A percentile compares a stretch with the other conserved stretches of the same genome.
phyloP scores from a whole-genome alignment of 768 basidiomycete species.

The Phlebiopsis flavidoalba region DNA sequence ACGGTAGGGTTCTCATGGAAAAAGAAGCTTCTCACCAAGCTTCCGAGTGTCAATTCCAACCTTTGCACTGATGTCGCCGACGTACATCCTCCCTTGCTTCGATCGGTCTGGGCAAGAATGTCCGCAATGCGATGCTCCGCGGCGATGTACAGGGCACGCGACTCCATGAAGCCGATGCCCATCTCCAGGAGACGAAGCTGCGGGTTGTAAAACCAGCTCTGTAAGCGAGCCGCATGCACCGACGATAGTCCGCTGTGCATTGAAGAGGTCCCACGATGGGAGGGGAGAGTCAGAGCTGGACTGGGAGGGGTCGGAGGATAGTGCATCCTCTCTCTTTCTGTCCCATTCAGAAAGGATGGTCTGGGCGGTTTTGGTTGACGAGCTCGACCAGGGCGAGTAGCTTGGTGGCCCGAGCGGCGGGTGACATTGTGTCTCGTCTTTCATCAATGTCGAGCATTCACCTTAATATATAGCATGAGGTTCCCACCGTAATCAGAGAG shows the following conservation, averaged over 20 bases:
- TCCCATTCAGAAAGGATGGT: neutral
- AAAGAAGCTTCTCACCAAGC: neutral
- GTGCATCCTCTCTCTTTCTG: neutral
- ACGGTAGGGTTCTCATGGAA: neutral
- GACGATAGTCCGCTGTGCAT: neutral
- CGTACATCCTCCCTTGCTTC: neutral
- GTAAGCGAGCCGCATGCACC: neutral
- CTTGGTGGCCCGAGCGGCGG: neutral
- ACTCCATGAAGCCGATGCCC: neutral
- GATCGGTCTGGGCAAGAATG: slow-evolving; percentile 2
- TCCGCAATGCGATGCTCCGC: slow-evolving; percentile 2
- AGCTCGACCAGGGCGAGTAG: neutral
- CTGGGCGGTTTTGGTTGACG: neutral
- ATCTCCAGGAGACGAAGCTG: neutral
- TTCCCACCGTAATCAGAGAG: too few relatives aligned
- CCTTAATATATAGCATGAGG: neutral
- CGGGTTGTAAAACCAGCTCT: neutral
- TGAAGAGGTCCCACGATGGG: neutral
- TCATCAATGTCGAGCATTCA: neutral
- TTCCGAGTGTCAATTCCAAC: neutral
- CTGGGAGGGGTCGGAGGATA: neutral
- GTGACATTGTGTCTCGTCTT: neutral
- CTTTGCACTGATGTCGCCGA: neutral
- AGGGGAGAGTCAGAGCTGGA: neutral
- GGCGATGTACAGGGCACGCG: slow-evolving; percentile 3